Evolutionary conservation across 1,139 yeast genomes (phyloP).

Genomic region (Yamadazyma diospyri): DNA sequence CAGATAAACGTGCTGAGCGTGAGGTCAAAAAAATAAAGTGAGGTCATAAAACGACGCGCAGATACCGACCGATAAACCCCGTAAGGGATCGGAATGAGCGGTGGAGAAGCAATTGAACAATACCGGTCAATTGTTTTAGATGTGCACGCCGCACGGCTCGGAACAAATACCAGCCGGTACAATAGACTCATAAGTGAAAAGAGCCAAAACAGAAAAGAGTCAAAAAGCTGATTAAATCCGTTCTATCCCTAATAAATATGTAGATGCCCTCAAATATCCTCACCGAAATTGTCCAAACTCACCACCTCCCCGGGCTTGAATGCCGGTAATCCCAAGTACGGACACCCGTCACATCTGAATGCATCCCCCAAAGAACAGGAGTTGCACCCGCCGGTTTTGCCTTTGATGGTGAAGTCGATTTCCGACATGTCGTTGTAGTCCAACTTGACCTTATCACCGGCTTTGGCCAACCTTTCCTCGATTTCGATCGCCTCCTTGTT

Average conservation of each 20-base stretch:
- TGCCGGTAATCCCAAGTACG: conserved; percentile 93
- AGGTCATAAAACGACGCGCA: no score
- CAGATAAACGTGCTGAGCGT: no score
- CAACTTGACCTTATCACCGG: conserved; percentile 47
- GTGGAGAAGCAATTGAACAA: no score
- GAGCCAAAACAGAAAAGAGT: no score
- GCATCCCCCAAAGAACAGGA: conserved; percentile 98
- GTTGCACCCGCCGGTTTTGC: conserved; percentile 95
- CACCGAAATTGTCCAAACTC: conserved; percentile 51
- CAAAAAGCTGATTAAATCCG: no score
- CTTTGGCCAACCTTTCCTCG: conserved; percentile 43
- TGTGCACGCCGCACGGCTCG: no score
- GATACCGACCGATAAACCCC: no score
- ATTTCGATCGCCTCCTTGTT: conserved; percentile 51
- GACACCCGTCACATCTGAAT: conserved; percentile 97
- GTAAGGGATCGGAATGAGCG: no score
- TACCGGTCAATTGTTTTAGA: no score
- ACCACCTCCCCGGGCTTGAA: conserved; percentile 91
- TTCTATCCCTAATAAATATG: conserved; percentile 5
- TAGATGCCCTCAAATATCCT: conserved; percentile 32
- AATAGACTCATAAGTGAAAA: no score
- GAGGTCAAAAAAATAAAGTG: no score
- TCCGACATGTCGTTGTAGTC: conserved; percentile 70
- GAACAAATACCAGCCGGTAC: no score
- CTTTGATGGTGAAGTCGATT: conserved; percentile 91